Evolutionary conservation across 495 filamentous ascomycete genomes (phyloP).

Genomic region (Elaphomyces granulatus): DNA sequence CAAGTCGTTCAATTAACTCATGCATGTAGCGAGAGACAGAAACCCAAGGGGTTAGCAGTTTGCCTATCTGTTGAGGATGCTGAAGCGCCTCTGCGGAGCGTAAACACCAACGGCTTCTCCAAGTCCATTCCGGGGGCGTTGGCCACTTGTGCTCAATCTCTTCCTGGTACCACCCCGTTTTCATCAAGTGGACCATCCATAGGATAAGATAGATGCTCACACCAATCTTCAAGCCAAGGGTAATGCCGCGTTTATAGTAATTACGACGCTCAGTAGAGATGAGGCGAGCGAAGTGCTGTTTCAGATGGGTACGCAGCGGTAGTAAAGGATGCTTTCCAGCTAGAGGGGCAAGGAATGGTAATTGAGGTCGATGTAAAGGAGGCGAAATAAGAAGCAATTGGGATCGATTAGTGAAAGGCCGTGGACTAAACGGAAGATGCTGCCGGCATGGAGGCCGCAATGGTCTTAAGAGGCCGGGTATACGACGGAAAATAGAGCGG

Average conservation of each 20-base stretch:
- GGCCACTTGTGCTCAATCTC: conserved; percentile 58
- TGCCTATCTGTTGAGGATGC: conserved; percentile 34
- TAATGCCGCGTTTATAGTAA: conserved; percentile 50
- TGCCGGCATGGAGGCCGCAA: conserved; percentile 6
- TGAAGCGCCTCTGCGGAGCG: conserved; percentile 43
- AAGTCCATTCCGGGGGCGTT: conserved; percentile 61
- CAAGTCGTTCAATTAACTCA: conserved; percentile 42
- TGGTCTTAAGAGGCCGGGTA: conserved; percentile 2
- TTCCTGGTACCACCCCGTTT: conserved; percentile 49
- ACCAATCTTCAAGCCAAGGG: conserved; percentile 42
- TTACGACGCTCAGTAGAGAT: conserved; percentile 62
- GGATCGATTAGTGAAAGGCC: conserved; percentile 35
- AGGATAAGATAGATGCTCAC: conserved; percentile 40
- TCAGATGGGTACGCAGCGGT: conserved; percentile 27
- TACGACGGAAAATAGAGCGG: neutral
- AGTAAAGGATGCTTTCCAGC: conserved; percentile 22
- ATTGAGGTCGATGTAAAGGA: conserved; percentile 48
- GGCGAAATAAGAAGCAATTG: conserved; percentile 35
- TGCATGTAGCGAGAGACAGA: conserved; percentile 39
- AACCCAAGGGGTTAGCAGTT: conserved; percentile 49
- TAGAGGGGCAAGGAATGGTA: conserved; percentile 59
- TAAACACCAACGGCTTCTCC: conserved; percentile 42
- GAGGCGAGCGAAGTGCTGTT: conserved; percentile 47
- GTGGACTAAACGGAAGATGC: conserved; percentile 3
- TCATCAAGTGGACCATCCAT: conserved; percentile 36